Conservation (phyloP, 177 flowering plant species). For the Vitis hybrid region DNA sequence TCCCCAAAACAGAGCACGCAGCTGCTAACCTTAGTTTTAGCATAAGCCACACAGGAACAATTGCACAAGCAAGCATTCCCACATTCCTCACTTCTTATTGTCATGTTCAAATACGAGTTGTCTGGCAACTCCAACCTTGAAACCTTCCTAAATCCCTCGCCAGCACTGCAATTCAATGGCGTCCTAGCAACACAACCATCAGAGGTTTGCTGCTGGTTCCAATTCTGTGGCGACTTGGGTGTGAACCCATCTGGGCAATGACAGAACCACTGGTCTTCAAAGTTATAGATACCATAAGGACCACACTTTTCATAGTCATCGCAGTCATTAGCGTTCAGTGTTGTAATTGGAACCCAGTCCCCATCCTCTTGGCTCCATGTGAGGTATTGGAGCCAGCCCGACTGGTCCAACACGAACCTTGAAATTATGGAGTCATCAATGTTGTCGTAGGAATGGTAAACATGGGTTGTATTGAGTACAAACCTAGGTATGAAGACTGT, state of each 20-base stretch:
- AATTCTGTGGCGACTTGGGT: not conserved
- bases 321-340: no score
- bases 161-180: conserved; percentile 6
- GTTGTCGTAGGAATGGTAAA: conserved; percentile 1
- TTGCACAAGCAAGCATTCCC: conserved; percentile 13
- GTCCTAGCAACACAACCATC: conserved; percentile 13
- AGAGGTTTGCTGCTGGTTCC: not conserved
- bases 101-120: not conserved
- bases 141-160: not conserved
- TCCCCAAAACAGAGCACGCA: conserved; percentile 24
- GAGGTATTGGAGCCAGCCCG: conserved; percentile 1
- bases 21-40: conserved; percentile 6
- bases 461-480: not conserved
- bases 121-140: conserved; percentile 14
- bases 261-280: not conserved
- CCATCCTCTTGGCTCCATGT: conserved; percentile 5
- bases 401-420: conserved; percentile 12
- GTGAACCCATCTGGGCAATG: conserved; percentile 13
- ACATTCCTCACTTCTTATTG: conserved; percentile 2
- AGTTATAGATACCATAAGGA: conserved; percentile 1
- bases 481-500: conserved; percentile 2
- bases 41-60: conserved; percentile 27
- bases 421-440: not conserved
- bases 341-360: no score
- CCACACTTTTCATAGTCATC: no score